Evolutionary conservation across 2,329 filamentous ascomycete species (phyloP).

Genomic region (Xylariaceae sp.): DNA sequence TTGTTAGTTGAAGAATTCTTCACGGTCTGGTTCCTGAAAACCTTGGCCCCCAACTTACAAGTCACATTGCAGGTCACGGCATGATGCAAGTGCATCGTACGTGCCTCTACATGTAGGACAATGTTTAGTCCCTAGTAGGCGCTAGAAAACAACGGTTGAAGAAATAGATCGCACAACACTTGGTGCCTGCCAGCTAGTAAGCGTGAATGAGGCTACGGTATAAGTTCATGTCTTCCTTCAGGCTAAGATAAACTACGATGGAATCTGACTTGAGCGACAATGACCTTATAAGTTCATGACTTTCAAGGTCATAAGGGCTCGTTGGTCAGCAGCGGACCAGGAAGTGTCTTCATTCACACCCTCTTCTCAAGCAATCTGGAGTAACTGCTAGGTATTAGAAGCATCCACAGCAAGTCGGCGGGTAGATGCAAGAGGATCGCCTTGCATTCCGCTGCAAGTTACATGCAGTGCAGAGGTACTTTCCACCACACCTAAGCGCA

Average conservation of each 20-base stretch:
- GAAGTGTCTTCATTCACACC: not conserved
- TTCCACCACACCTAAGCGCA: not conserved
- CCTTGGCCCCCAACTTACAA: slow-evolving; percentile 31
- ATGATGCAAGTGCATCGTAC: slow-evolving; percentile 40
- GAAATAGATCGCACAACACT: not conserved
- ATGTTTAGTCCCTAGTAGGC: slow-evolving; percentile 11
- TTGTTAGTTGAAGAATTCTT: slow-evolving; percentile 5
- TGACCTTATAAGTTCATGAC: too few relatives aligned
- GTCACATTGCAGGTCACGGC: slow-evolving; percentile 39
- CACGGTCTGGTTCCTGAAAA: slow-evolving; percentile 7
- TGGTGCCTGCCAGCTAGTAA: too few relatives aligned
- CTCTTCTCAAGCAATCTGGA: too few relatives aligned
- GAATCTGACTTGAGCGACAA: not conserved
- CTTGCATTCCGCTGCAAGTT: slow-evolving; percentile 28
- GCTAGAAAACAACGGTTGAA: not conserved
- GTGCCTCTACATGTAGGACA: slow-evolving; percentile 32
- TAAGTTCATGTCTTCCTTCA: not conserved
- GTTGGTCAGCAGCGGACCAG: not conserved
- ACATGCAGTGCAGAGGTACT: slow-evolving; percentile 8
- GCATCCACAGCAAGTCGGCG: slow-evolving; percentile 6
- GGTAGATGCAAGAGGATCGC: slow-evolving; percentile 21
- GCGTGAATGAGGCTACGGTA: too few relatives aligned
- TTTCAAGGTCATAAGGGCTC: too few relatives aligned
- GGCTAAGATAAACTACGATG: not conserved
- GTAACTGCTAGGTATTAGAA: slow-evolving; percentile 1